Evolutionary conservation across 768 basidiomycete species (phyloP), one percentile per base, ranked within the genome.

Genomic region (Hortiboletus campestris): DNA sequence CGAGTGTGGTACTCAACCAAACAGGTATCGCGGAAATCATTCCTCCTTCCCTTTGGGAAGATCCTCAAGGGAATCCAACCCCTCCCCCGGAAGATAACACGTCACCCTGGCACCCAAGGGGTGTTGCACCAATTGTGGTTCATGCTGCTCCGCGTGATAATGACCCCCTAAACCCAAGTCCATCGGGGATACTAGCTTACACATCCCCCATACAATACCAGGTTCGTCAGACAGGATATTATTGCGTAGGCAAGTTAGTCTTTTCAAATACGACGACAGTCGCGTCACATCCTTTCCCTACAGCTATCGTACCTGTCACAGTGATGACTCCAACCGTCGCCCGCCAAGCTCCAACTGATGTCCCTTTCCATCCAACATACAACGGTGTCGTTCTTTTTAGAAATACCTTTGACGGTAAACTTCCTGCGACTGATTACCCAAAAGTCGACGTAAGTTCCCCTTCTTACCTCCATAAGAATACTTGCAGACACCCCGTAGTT

Each of bases 391-490:
- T 98, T 36, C 75, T 89, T 44, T 98, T 99, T 78, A 81, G 80
- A 63, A 98, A 97, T 71, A 84, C 80, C 2, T 98, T 98, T 67
- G 77, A 88, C 28, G 97, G 97, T 19, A 84, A 89, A 68, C 78
- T 99, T 20, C 83, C 96, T 13, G 94, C 95, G 7, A 82, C 90
- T 6, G 97, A 99, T 69, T 97, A 98, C 72, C 97, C 97, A 12
- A 98, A 98, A 84, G 91, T 98, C 69, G 88, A 84, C 55, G 94
- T 97, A 70, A 64, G 91, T 71, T 34, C 10, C n/a, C 45, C 19
- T 45, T 19, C 22, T 48, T 43, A 19, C 22, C 62, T 39, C 51
- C 17, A 40, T 47, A 25, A 28, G 31, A 41, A 32, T 19, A 38
- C 35, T 42, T 47, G 1, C 19, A 45, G 25, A 53, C 29, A 2